Percentiles rank a stretch among this genome's conserved stretches.
phyloP scores from a whole-genome alignment of 495 filamentous ascomycete genomes.

The Aspergillus ostianus region DNA sequence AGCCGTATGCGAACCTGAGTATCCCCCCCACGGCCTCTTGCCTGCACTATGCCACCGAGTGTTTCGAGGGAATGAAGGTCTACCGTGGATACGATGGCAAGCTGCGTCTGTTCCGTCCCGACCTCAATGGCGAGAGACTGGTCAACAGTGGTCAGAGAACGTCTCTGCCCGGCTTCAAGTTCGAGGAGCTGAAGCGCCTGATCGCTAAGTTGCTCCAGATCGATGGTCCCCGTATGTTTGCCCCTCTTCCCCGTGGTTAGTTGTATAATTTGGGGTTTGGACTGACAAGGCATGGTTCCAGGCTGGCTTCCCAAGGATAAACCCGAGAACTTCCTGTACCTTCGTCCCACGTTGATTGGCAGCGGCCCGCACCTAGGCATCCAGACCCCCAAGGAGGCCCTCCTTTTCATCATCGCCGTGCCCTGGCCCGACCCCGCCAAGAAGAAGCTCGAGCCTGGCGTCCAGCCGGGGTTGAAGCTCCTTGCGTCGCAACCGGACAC shows the following conservation, averaged over 20 bases:
- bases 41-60: conserved; percentile 26
- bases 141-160: conserved; percentile 67
- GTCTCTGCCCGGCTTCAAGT: conserved; percentile 73
- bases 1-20: conserved; percentile 74
- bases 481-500: conserved; percentile 74
- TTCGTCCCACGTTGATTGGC: conserved; percentile 82
- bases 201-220: conserved; percentile 63
- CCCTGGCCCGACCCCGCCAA: conserved; percentile 64
- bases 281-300: conserved; percentile 15
- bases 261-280: not conserved
- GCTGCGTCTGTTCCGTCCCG: conserved; percentile 81
- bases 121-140: conserved; percentile 75
- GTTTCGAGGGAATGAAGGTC: conserved; percentile 29
- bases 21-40: conserved; percentile 79
- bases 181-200: conserved; percentile 68
- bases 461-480: conserved; percentile 63
- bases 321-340: conserved; percentile 66
- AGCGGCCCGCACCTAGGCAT: conserved; percentile 77
- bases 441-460: conserved; percentile 26
- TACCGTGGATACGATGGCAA: conserved; percentile 26
- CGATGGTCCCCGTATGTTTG: conserved; percentile 40
- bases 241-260: not conserved
- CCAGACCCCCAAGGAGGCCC: conserved; percentile 74
- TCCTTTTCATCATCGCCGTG: conserved; percentile 76
- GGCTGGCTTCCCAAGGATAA: conserved; percentile 75